Conservation (phyloP, 139 green algal genomes). For the Ettlia oleoabundans region DNA sequence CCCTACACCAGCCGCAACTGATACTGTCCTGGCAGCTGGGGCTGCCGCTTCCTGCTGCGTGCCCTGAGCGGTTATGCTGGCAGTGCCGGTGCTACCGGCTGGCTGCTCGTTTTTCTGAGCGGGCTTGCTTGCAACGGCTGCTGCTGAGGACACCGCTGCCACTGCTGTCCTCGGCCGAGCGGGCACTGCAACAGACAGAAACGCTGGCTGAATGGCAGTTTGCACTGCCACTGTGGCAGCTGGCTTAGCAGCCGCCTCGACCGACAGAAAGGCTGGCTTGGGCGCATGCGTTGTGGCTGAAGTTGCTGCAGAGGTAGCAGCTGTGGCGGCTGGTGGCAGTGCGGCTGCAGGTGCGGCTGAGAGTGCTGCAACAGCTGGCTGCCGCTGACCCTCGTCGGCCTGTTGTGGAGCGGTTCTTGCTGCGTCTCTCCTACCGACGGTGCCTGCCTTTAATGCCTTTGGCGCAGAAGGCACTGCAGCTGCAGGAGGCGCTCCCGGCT, state of each 20-base stretch:
- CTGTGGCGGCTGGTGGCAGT: background rate
- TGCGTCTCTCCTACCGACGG: background rate
- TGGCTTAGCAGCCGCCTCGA: background rate
- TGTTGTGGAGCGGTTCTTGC: background rate
- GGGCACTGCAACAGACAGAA: background rate
- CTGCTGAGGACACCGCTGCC: background rate
- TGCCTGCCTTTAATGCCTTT: too few relatives aligned
- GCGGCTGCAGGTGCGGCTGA: too few relatives aligned
- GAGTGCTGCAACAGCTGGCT: background rate
- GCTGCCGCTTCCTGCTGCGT: too few relatives aligned
- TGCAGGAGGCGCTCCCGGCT: too few relatives aligned
- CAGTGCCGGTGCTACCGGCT: background rate
- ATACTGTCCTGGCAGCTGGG: too few relatives aligned
- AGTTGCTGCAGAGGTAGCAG: background rate
- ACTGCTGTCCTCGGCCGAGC: background rate
- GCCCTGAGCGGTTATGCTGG: too few relatives aligned
- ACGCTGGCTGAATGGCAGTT: background rate
- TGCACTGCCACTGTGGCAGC: background rate
- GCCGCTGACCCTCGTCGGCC: background rate
- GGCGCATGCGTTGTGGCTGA: background rate
- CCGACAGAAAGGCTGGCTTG: slow-evolving; percentile 4
- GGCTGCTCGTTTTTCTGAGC: too few relatives aligned
- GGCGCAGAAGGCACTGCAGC: too few relatives aligned
- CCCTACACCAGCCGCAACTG: too few relatives aligned
- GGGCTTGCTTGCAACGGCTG: background rate